phyloP scores from a whole-genome alignment of 441 rosid genomes.

The Theobroma grandiflorum region DNA sequence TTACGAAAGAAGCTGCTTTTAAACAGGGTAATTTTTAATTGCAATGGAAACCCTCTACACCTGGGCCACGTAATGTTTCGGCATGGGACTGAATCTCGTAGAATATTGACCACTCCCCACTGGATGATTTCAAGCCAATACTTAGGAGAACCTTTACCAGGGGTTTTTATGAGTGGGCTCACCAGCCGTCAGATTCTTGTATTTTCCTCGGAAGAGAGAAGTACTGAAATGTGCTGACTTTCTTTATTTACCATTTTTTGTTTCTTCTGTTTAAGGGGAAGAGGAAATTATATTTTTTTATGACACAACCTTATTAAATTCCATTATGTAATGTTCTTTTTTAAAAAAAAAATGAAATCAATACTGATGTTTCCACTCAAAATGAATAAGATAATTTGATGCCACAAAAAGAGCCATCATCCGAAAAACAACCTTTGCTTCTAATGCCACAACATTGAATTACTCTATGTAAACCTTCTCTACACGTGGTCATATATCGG shows the following conservation, averaged over 20 bases:
- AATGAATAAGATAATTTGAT: not conserved
- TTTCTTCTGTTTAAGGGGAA: too few species aligned
- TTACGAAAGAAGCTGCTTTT: not conserved
- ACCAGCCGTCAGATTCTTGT: too few species aligned
- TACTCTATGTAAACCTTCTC: not conserved
- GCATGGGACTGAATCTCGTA: not conserved
- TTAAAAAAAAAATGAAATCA: too few species aligned
- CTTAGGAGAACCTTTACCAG: too few species aligned
- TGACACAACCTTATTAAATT: too few species aligned
- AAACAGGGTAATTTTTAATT: not conserved
- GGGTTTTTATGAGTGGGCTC: too few species aligned
- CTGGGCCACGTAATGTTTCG: not conserved
- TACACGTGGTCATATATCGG: not conserved
- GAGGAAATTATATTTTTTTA: too few species aligned
- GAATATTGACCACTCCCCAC: not conserved
- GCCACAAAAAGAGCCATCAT: not conserved
- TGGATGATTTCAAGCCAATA: not conserved
- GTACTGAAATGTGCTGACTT: too few species aligned
- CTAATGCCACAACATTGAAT: not conserved
- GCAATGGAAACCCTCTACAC: not conserved
- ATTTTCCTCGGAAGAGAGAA: too few species aligned
- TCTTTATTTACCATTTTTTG: too few species aligned
- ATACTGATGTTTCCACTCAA: too few species aligned
- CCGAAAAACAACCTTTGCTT: not conserved
- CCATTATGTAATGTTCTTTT: too few species aligned